A percentile compares a stretch with the other conserved stretches of the same genome.
Evolutionary conservation across 2,329 filamentous ascomycete species (phyloP).

Genomic region (Bipolaris zeicola): DNA sequence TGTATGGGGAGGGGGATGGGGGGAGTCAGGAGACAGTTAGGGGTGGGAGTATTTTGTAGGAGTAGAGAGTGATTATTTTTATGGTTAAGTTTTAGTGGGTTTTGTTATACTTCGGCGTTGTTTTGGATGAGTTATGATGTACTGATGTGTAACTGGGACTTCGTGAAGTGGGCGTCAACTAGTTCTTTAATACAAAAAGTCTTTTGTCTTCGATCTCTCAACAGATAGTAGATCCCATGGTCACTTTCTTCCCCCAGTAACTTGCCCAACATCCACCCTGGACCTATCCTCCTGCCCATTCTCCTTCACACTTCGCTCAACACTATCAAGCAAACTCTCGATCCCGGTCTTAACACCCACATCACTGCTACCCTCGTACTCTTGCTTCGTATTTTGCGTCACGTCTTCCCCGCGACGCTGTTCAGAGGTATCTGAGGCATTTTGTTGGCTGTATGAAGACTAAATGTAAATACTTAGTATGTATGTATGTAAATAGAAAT

Average conservation of each 20-base stretch:
- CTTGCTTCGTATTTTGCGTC: conserved; percentile 10
- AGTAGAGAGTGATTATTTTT: not conserved
- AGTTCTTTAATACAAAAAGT: too few species aligned
- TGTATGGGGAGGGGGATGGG: not conserved
- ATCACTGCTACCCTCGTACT: conserved; percentile 3
- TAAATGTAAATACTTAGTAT: not conserved
- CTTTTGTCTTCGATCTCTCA: too few species aligned
- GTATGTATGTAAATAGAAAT: not conserved
- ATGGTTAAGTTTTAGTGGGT: not conserved
- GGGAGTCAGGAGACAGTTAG: not conserved
- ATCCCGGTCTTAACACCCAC: conserved; percentile 18
- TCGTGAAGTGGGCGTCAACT: too few species aligned
- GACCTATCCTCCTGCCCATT: conserved; percentile 11
- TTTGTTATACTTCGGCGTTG: not conserved
- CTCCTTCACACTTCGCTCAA: conserved; percentile 19
- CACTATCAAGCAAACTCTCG: conserved; percentile 21
- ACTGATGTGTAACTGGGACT: not conserved
- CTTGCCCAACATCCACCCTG: conserved; percentile 5
- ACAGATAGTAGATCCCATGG: too few species aligned
- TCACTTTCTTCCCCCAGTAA: not conserved
- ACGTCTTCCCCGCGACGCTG: conserved; percentile 16
- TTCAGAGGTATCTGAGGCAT: conserved; percentile 17
- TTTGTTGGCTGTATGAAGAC: conserved; percentile 10
- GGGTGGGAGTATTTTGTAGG: not conserved
- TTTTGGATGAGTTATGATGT: too few species aligned